Percentiles rank a stretch among this genome's conserved stretches.
Evolutionary conservation across 2,329 filamentous ascomycete genomes (phyloP).

Genomic region (Keithomyces neogunnii): DNA sequence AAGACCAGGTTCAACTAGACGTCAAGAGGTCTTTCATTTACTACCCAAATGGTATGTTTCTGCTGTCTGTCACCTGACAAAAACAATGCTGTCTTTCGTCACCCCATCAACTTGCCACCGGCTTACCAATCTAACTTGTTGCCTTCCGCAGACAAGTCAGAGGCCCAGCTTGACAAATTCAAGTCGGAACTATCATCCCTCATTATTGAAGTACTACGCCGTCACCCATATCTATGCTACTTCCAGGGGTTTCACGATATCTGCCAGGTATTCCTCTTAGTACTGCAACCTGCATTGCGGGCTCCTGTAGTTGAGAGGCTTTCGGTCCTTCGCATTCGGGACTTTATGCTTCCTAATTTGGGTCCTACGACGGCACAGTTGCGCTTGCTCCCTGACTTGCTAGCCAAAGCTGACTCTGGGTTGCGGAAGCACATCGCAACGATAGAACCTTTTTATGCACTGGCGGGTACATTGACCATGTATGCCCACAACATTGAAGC

Average conservation of each 20-base stretch:
- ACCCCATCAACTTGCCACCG: background rate
- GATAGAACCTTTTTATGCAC: constrained; percentile 82
- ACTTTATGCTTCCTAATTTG: constrained; percentile 93
- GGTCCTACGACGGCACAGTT: constrained; percentile 76
- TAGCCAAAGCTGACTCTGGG: constrained; percentile 61
- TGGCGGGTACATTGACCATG: constrained; percentile 88
- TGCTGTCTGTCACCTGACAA: background rate
- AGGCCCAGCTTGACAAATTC: constrained; percentile 58
- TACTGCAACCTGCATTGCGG: constrained; percentile 58
- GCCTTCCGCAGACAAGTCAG: constrained; percentile 48
- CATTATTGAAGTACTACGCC: constrained; percentile 73
- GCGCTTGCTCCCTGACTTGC: constrained; percentile 75
- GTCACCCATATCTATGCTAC: constrained; percentile 78
- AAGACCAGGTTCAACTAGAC: constrained; percentile 85
- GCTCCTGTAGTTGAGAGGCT: constrained; percentile 65
- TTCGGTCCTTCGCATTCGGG: constrained; percentile 81
- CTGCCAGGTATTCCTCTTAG: constrained; percentile 86
- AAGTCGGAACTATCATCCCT: constrained; percentile 72
- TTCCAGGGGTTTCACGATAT: constrained; percentile 99
- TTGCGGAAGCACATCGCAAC: constrained; percentile 68
- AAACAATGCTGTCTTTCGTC: background rate
- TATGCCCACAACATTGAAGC: constrained; percentile 94
- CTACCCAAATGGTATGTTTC: constrained; percentile 65
- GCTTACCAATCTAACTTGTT: background rate
- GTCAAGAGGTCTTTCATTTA: constrained; percentile 96